Evolutionary conservation across 2,329 filamentous ascomycete species (phyloP).

Genomic region (Podosphaera xanthii): DNA sequence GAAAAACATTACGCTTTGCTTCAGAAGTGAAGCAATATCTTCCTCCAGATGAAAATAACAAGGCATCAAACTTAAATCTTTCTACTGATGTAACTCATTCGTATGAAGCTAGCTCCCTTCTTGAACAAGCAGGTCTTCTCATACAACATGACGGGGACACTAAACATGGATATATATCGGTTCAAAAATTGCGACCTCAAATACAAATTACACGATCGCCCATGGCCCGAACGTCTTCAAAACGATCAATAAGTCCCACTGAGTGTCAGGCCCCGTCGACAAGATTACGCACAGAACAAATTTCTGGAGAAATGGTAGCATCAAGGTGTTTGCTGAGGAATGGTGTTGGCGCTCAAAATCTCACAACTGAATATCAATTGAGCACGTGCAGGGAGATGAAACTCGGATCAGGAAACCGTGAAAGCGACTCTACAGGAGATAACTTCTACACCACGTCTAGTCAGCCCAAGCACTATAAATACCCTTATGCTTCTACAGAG

Average conservation of each 20-base stretch:
- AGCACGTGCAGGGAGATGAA: neutral
- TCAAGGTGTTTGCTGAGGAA: neutral
- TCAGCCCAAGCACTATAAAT: neutral
- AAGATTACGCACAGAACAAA: neutral
- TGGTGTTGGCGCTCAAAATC: neutral
- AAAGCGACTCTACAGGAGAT: neutral
- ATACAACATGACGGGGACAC: no score
- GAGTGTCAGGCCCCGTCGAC: neutral
- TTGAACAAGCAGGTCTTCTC: neutral
- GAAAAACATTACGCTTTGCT: neutral
- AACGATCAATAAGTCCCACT: neutral
- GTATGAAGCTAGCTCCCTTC: neutral
- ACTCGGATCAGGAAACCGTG: neutral
- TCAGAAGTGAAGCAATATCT: neutral
- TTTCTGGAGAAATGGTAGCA: neutral
- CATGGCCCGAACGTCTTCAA: no score
- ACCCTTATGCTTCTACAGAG: neutral
- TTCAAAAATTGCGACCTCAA: no score
- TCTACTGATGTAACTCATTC: neutral
- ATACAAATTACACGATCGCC: no score
- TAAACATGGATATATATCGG: no score
- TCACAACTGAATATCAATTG: neutral
- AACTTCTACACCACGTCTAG: neutral
- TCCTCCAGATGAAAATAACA: neutral
- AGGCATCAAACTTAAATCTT: neutral